A percentile compares a stretch with the other conserved stretches of the same genome.
Conservation (phyloP, 768 basidiomycete genomes). For the Tubosaeta sp. region DNA sequence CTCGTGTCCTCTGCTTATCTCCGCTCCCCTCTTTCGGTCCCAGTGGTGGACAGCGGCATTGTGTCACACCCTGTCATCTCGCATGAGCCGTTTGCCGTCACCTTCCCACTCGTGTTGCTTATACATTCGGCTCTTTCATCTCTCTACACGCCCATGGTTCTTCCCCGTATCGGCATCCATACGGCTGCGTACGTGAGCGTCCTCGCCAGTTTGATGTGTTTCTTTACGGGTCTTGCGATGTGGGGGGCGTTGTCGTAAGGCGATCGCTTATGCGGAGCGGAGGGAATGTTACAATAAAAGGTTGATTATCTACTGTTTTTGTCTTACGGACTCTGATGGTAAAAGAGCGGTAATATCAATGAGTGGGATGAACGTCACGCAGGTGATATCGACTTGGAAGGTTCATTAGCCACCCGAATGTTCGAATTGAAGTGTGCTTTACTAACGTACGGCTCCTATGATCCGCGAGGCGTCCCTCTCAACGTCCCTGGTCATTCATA, state of each 20-base stretch:
- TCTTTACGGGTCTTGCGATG: conserved; percentile 68
- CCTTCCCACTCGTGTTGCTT: conserved; percentile 40
- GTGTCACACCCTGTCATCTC: conserved; percentile 19
- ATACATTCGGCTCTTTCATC: conserved; percentile 55
- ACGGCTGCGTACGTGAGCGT: conserved; percentile 68
- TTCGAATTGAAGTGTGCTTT: background rate
- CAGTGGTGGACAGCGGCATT: conserved; percentile 13
- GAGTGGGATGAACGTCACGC: background rate
- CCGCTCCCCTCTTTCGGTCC: conserved; percentile 44
- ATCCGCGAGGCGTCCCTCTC: background rate
- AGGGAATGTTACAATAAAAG: background rate
- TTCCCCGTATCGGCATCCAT: conserved; percentile 73
- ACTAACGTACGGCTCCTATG: conserved; percentile 4
- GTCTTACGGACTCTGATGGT: background rate
- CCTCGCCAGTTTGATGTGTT: conserved; percentile 59
- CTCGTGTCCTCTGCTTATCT: conserved; percentile 57
- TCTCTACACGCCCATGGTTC: conserved; percentile 61
- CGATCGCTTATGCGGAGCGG: background rate
- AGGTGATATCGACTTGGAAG: background rate
- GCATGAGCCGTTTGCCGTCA: conserved; percentile 36
- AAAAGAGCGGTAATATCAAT: background rate
- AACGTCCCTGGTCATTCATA: conserved; percentile 2
- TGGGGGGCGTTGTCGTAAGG: conserved; percentile 62
- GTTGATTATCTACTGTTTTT: conserved; percentile 12
- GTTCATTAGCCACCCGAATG: background rate